Conservation (phyloP, 2,329 filamentous ascomycete genomes). For the Sordariomycetes sp. region DNA sequence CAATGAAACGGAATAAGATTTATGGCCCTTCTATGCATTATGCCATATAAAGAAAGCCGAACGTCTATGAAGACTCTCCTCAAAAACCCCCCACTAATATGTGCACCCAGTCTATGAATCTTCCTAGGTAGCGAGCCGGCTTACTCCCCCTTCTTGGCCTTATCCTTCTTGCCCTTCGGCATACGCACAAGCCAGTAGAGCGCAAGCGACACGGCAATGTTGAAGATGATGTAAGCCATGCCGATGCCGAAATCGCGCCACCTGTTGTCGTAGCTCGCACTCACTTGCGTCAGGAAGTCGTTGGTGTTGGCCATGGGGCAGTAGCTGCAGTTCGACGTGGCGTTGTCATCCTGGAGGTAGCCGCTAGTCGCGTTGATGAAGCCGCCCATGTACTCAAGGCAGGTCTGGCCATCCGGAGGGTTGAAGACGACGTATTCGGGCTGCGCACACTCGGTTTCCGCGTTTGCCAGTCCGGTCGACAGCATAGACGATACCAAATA, state of each 20-base stretch:
- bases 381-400: constrained; percentile 38
- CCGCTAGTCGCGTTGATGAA: constrained; percentile 39
- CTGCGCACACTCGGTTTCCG: constrained; percentile 47
- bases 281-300: constrained; percentile 30
- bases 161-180: constrained; percentile 22
- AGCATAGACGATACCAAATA: constrained; percentile 68
- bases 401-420: constrained; percentile 38
- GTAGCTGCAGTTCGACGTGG: constrained; percentile 38
- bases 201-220: constrained; percentile 37
- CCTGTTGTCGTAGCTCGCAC: constrained; percentile 39
- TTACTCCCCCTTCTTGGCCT: too few species aligned
- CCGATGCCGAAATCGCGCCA: constrained; percentile 59
- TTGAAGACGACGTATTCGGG: constrained; percentile 60
- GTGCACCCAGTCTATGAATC: too few species aligned
- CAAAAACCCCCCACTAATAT: too few species aligned
- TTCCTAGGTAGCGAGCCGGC: too few species aligned
- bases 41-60: too few species aligned
- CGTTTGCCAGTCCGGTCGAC: constrained; percentile 55
- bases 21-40: too few species aligned
- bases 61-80: too few species aligned
- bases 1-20: too few species aligned
- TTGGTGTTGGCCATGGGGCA: constrained; percentile 40
- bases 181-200: constrained; percentile 42
- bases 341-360: constrained; percentile 32
- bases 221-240: constrained; percentile 45